phyloP scores from a whole-genome alignment of 169 alveolate genomes.

The Toxoplasma gondii region DNA sequence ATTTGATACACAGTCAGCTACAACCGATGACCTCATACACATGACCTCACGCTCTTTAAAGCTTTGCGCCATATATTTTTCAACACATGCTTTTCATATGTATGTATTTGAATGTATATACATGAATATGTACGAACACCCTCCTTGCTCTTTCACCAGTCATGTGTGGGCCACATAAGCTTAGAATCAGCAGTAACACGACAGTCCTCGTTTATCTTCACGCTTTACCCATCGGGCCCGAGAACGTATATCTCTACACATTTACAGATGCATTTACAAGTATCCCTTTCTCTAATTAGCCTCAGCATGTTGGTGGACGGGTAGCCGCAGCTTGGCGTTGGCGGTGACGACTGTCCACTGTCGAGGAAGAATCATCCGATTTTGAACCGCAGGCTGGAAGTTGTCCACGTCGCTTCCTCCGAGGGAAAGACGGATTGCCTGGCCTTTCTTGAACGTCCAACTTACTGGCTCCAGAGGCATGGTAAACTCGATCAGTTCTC shows the following conservation, averaged over 20 bases:
- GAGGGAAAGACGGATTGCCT: conserved; percentile 69
- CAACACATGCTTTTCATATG: not conserved
- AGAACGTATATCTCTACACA: no score
- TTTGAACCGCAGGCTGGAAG: conserved; percentile 43
- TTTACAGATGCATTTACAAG: no score
- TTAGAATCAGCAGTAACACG: no score
- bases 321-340: conserved; percentile 39
- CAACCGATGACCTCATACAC: no score
- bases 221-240: no score
- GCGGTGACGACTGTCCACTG: conserved; percentile 35
- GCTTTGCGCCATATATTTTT: no score
- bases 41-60: no score
- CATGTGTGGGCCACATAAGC: no score
- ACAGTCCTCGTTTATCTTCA: no score
- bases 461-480: conserved; percentile 73
- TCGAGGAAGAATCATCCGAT: conserved; percentile 31
- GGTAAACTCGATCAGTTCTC: conserved; percentile 64
- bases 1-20: no score
- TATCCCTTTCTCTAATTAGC: not conserved
- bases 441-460: conserved; percentile 75
- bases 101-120: not conserved
- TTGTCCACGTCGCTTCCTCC: conserved; percentile 74
- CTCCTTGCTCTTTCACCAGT: no score
- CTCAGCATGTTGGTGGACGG: not conserved
- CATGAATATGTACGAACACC: no score